Percentiles rank a stretch among this genome's conserved stretches.
Conservation (phyloP, 164 flowering plant species). For the Dillenia suffruticosa region DNA sequence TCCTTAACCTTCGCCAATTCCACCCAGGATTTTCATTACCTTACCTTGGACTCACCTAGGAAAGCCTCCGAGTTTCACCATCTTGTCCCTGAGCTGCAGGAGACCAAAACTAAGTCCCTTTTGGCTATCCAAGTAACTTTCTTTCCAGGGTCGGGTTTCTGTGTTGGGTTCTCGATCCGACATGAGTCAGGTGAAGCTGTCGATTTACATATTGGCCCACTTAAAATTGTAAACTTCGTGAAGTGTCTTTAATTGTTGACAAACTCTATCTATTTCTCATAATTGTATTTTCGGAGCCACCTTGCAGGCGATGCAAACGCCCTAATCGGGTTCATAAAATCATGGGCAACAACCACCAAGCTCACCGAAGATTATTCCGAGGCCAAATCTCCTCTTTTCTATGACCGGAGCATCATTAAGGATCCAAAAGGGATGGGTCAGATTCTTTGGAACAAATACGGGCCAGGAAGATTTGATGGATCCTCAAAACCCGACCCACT, state of each 20-base stretch:
- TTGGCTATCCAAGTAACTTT: constrained; percentile 16
- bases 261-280: too few relatives aligned
- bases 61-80: constrained; percentile 7
- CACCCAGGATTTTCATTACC: constrained; percentile 12
- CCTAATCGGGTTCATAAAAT: constrained; percentile 3
- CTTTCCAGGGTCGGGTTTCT: constrained; percentile 9
- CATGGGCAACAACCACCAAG: constrained; percentile 14
- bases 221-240: too few relatives aligned
- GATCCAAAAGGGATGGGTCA: constrained; percentile 6
- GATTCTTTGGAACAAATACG: neutral
- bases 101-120: neutral
- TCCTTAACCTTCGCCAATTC: constrained; percentile 23
- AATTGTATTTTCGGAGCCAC: too few relatives aligned
- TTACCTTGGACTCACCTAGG: constrained; percentile 7
- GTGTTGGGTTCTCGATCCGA: constrained; percentile 5
- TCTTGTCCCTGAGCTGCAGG: constrained; percentile 17
- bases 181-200: constrained; percentile 13
- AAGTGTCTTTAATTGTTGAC: too few relatives aligned
- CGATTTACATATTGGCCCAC: too few relatives aligned
- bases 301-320: neutral
- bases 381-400: too few relatives aligned
- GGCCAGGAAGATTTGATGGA: neutral
- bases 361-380: neutral
- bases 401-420: constrained; percentile 10
- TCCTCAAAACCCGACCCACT: neutral